A percentile compares a stretch with the other conserved stretches of the same genome.
phyloP scores from a whole-genome alignment of 1,139 yeast genomes.

The Yamadazyma jaroonii region DNA sequence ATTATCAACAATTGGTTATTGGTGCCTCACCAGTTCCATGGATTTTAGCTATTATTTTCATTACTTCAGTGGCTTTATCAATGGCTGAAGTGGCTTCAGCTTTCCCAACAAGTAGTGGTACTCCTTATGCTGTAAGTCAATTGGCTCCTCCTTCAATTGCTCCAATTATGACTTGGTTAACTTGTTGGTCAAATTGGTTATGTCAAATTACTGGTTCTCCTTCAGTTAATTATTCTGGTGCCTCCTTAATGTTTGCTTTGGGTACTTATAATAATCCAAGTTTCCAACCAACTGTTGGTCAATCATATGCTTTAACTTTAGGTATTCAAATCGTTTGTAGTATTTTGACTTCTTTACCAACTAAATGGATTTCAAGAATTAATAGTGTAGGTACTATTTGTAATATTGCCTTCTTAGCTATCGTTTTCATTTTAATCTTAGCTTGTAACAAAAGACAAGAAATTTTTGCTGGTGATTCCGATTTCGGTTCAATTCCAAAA shows the following conservation, averaged over 20 bases:
- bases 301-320: conserved; percentile 48
- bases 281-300: conserved; percentile 48
- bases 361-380: conserved; percentile 56
- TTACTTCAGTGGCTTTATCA: conserved; percentile 48
- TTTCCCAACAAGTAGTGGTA: conserved; percentile 49
- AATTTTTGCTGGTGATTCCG: conserved; percentile 17
- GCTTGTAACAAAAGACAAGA: conserved; percentile 48
- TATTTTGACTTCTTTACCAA: conserved; percentile 47
- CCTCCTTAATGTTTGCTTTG: conserved; percentile 58
- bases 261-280: conserved; percentile 32
- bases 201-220: conserved; percentile 51
- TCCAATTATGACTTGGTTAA: conserved; percentile 56
- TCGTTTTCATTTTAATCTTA: conserved; percentile 57
- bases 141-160: conserved; percentile 53
- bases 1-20: conserved; percentile 50
- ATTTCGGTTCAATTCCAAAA: conserved; percentile 29
- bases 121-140: conserved; percentile 50
- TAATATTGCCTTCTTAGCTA: conserved; percentile 50
- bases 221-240: conserved; percentile 60
- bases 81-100: conserved; percentile 49
- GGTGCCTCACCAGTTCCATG: conserved; percentile 58
- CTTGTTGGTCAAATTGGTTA: conserved; percentile 56
- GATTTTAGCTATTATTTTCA: conserved; percentile 49
- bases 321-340: conserved; percentile 54
- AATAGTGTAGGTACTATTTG: conserved; percentile 51